These are phyloP conservation scores for Rhizophora mangle DNA, from an alignment of 345 rosid genomes.

Conservation along the genomic window DNA sequence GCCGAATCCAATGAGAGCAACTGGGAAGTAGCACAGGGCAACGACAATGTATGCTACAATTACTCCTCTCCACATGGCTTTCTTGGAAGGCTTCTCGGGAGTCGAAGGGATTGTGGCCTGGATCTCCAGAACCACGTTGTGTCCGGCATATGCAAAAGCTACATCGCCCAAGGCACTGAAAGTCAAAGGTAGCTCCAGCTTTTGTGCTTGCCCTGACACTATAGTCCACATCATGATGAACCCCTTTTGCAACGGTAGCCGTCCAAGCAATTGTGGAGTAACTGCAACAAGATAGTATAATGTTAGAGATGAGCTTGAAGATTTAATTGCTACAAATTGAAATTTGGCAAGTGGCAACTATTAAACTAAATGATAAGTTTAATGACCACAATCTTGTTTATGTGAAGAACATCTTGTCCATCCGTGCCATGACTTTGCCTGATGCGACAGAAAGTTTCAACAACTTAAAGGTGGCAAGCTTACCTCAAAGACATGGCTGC, in stretches of 20 bases:
- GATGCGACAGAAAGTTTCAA: background rate
- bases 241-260: conserved; percentile 44
- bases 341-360: too few relatives aligned
- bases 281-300: conserved; percentile 26
- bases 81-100: conserved; percentile 75
- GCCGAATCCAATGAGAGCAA: conserved; percentile 60
- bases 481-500: conserved; percentile 82
- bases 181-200: conserved; percentile 40
- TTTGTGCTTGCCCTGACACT: conserved; percentile 36
- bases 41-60: conserved; percentile 61
- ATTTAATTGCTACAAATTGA: background rate
- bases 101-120: conserved; percentile 91
- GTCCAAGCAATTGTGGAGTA: conserved; percentile 76
- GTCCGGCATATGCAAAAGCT: conserved; percentile 84
- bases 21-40: conserved; percentile 80
- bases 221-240: conserved; percentile 50
- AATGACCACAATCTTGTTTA: too few relatives aligned
- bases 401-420: too few relatives aligned
- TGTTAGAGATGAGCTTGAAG: background rate
- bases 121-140: conserved; percentile 84
- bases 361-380: too few relatives aligned
- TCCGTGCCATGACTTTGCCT: too few relatives aligned
- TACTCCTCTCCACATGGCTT: conserved; percentile 85
- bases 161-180: conserved; percentile 70
- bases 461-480: background rate